Evolutionary conservation across 768 basidiomycete genomes (phyloP).

Genomic region (Xerocomus spinulosus): DNA sequence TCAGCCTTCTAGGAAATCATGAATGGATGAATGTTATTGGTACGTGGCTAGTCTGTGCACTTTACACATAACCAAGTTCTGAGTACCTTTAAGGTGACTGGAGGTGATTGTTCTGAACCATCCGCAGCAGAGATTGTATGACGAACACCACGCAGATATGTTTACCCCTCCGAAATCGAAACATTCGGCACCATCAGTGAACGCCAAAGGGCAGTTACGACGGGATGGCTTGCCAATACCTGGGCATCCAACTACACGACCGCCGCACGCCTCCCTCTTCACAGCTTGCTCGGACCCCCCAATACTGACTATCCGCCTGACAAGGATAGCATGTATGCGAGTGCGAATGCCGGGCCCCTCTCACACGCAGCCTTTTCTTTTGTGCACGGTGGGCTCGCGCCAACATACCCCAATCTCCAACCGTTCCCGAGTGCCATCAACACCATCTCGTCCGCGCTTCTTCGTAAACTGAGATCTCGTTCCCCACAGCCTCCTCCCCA

Average conservation of each 20-base stretch:
- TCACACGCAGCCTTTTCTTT: slow-evolving; percentile 85
- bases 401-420: slow-evolving; percentile 64
- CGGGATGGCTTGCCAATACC: slow-evolving; percentile 71
- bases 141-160: slow-evolving; percentile 54
- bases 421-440: slow-evolving; percentile 89
- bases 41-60: slow-evolving; percentile 24
- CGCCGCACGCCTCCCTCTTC: slow-evolving; percentile 75
- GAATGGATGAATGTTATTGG: slow-evolving; percentile 93
- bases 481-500: slow-evolving; percentile 66
- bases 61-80: slow-evolving; percentile 7
- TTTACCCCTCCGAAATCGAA: slow-evolving; percentile 73
- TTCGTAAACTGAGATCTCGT: slow-evolving; percentile 65
- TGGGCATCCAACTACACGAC: slow-evolving; percentile 88
- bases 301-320: slow-evolving; percentile 56
- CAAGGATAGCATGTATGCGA: slow-evolving; percentile 26
- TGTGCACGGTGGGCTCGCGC: slow-evolving; percentile 88
- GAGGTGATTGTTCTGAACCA: slow-evolving; percentile 46
- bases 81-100: slow-evolving; percentile 60
- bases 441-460: slow-evolving; percentile 59
- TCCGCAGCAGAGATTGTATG: slow-evolving; percentile 1
- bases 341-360: slow-evolving; percentile 42
- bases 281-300: slow-evolving; percentile 60
- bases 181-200: slow-evolving; percentile 72
- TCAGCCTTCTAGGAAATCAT: slow-evolving; percentile 88
- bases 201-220: slow-evolving; percentile 69